phyloP scores from a whole-genome alignment of 2,329 filamentous ascomycete species.

The Pseudogymnoascus sp. region DNA sequence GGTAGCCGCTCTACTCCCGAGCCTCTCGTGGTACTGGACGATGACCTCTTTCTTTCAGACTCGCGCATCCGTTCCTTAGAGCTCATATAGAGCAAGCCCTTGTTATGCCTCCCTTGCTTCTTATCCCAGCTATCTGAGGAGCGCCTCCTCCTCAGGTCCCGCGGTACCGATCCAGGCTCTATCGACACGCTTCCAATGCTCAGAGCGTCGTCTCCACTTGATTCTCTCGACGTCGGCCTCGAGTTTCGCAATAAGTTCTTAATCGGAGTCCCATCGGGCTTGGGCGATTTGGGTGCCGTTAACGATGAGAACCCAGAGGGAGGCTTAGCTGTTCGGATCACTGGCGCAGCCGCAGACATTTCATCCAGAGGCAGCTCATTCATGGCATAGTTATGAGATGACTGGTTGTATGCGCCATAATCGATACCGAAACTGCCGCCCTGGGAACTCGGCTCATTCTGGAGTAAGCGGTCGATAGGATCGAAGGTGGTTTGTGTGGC shows the following conservation, averaged over 20 bases:
- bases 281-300: slow-evolving; percentile 50
- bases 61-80: slow-evolving; percentile 61
- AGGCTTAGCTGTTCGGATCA: slow-evolving; percentile 73
- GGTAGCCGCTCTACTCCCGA: slow-evolving; percentile 22
- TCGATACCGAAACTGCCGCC: slow-evolving; percentile 58
- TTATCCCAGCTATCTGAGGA: slow-evolving; percentile 57
- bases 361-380: slow-evolving; percentile 49
- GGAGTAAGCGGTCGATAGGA: slow-evolving; percentile 17
- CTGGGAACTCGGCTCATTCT: slow-evolving; percentile 18
- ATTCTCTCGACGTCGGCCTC: slow-evolving; percentile 52
- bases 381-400: slow-evolving; percentile 40
- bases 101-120: slow-evolving; percentile 44
- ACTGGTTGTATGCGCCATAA: slow-evolving; percentile 56
- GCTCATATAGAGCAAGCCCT: slow-evolving; percentile 64
- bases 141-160: slow-evolving; percentile 43
- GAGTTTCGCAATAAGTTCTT: slow-evolving; percentile 49
- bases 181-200: slow-evolving; percentile 59
- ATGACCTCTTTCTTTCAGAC: slow-evolving; percentile 50
- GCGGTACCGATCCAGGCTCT: slow-evolving; percentile 43
- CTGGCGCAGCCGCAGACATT: slow-evolving; percentile 55
- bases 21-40: slow-evolving; percentile 34
- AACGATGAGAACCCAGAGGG: slow-evolving; percentile 67
- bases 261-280: slow-evolving; percentile 40
- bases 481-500: slow-evolving; percentile 23
- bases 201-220: slow-evolving; percentile 45